Base-by-base conservation (phyloP, 306 rosid genomes). In the Trifolium fragiferum region DNA sequence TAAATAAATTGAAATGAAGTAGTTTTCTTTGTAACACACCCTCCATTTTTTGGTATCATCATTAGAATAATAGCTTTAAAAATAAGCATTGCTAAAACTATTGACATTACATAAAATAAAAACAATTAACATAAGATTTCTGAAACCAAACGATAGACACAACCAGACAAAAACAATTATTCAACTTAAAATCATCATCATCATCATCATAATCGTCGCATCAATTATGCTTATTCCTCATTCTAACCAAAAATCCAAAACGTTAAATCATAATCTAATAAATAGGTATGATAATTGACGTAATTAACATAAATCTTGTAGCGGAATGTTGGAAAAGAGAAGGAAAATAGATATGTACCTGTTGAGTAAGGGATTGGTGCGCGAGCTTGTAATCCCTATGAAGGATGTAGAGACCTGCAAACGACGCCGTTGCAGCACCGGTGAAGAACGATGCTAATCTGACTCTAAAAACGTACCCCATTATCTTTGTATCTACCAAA, bases 391-490 rank as follows among this genome's bases (percentile, higher is more conserved):
- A 94, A 73, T 94, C 99, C 66, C 76, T 81, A 68, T 87, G 96
- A 60, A 90, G 99, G 72, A 88, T 70, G 73, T 80, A 94, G 66
- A 94, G 81, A 58, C 97, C 96, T 5, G 77, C 70, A 73, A 86
- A 84, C 77, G 98, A 90, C 66, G 96, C 91, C 80, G 79, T 80
- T 35, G 99, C 96, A 23, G 95, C 96, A 3, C 99, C 97, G 8
- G 87, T 70, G 79, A 92, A 92, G 84, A 92, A 92, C 30, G 97
- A 88, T 5, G 96, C 96, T 80, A 92, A 78, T 86, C 97, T 83
- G 69, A 90, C 98, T 60, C 98, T 76, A 72, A 90, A 79, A 46
- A 94, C 86, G 76, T 87, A 94, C 68, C 98, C 98, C 98, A 94
- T 94, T 74, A 57, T 72, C 61, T 40, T 23, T 57, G 2, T 18